Evolutionary conservation across 129 eudicot genomes (phyloP).

Genomic region (Mikania micrantha): DNA sequence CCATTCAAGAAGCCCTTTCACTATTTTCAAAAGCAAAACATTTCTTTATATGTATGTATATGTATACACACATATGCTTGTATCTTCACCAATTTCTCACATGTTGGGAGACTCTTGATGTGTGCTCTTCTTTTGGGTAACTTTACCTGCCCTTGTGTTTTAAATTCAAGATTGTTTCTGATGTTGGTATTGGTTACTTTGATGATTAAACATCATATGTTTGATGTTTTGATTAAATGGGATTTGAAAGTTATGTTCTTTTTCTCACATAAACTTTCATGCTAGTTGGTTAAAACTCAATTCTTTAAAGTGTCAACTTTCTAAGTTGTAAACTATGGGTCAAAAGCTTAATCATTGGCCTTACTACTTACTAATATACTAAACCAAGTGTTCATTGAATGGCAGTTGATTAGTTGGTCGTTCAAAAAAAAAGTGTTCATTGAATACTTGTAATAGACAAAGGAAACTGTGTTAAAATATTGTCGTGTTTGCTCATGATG

Average conservation of each 20-base stretch:
- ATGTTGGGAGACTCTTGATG: not conserved
- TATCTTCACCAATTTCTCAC: not conserved
- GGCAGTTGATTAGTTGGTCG: too few relatives aligned
- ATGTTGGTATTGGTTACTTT: not conserved
- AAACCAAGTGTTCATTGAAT: too few relatives aligned
- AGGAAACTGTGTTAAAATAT: too few relatives aligned
- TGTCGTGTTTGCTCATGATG: too few relatives aligned
- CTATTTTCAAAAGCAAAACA: too few relatives aligned
- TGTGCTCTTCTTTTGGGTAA: slow-evolving; percentile 2
- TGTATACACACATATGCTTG: not conserved
- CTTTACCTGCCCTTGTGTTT: not conserved
- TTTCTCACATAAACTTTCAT: slow-evolving; percentile 1
- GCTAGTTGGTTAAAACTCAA: not conserved
- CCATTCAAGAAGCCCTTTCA: too few relatives aligned
- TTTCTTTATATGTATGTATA: not conserved
- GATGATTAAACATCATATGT: slow-evolving; percentile 13
- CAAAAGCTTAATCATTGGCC: not conserved
- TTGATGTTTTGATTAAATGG: slow-evolving; percentile 14
- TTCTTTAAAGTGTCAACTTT: not conserved
- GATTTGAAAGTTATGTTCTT: slow-evolving; percentile 2
- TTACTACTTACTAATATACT: not conserved
- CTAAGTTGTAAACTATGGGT: not conserved
- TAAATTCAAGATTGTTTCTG: not conserved
- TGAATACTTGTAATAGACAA: too few relatives aligned
- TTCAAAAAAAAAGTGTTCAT: too few relatives aligned